These are phyloP conservation scores for Viridothelium virens DNA, from an alignment of 495 filamentous ascomycete genomes.

Conservation along the genomic window DNA sequence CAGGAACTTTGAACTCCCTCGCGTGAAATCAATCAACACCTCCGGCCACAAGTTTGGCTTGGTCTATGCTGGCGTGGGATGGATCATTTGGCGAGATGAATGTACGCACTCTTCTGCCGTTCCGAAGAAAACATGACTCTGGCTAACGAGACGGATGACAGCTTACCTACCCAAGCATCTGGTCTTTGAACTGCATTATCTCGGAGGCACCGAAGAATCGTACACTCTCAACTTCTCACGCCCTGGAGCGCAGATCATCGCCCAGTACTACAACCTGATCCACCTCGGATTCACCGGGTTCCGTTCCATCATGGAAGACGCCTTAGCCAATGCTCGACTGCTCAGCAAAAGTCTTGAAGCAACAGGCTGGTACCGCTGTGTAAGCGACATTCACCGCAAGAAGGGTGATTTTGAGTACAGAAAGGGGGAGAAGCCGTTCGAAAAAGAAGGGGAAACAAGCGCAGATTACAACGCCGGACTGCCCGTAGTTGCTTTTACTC, in stretches of 20 bases:
- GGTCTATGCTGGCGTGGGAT: conserved; percentile 64
- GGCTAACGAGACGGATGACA: not conserved
- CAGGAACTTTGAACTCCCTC: conserved; percentile 61
- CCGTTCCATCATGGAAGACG: conserved; percentile 60
- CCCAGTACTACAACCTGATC: conserved; percentile 71
- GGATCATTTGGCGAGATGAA: conserved; percentile 69
- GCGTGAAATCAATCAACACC: conserved; percentile 67
- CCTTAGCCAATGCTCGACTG: conserved; percentile 59
- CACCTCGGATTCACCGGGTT: conserved; percentile 64
- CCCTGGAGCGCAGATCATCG: conserved; percentile 63
- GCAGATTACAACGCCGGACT: conserved; percentile 60
- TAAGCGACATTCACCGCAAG: conserved; percentile 63
- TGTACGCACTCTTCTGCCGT: conserved; percentile 28
- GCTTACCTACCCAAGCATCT: conserved; percentile 56
- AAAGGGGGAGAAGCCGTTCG: conserved; percentile 36
- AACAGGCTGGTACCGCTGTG: conserved; percentile 61
- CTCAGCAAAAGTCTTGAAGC: conserved; percentile 61
- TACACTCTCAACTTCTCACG: conserved; percentile 72
- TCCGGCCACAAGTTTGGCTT: conserved; percentile 71
- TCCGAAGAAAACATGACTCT: not conserved
- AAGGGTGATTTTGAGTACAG: conserved; percentile 34
- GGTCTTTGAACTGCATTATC: conserved; percentile 67
- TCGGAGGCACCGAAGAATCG: conserved; percentile 65
- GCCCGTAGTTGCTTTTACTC: conserved; percentile 63
- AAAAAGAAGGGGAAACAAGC: conserved; percentile 42